A percentile compares a stretch with the other conserved stretches of the same genome.
phyloP scores from a whole-genome alignment of 1,284 basidiomycete genomes.

The Boletus calvinii region DNA sequence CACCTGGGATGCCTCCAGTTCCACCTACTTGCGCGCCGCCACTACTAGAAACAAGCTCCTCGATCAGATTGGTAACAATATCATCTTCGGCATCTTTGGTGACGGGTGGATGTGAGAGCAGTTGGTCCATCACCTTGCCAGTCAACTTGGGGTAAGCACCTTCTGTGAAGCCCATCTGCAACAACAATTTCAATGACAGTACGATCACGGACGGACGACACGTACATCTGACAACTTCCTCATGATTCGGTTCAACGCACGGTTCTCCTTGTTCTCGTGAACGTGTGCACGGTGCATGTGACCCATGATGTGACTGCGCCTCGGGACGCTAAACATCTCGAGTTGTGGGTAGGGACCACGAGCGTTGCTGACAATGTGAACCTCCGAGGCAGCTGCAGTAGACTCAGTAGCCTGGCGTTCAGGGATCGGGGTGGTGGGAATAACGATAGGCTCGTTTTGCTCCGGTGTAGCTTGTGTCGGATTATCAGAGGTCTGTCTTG shows the following conservation, averaged over 20 bases:
- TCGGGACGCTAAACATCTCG: slow-evolving; percentile 55
- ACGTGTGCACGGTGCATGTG: slow-evolving; percentile 27
- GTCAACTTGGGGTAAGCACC: slow-evolving; percentile 51
- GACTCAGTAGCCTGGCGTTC: slow-evolving; percentile 14
- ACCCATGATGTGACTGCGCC: slow-evolving; percentile 39
- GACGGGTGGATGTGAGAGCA: slow-evolving; percentile 43
- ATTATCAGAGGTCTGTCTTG: slow-evolving; percentile 27
- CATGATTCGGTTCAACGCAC: slow-evolving; percentile 45
- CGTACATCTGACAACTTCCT: slow-evolving; percentile 48
- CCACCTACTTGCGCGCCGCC: slow-evolving; percentile 10
- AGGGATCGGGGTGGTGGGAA: slow-evolving; percentile 7
- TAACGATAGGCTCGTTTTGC: not conserved
- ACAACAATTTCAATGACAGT: slow-evolving; percentile 14
- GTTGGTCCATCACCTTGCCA: slow-evolving; percentile 49
- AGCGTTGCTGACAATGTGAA: slow-evolving; percentile 57
- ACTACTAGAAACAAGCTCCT: slow-evolving; percentile 47
- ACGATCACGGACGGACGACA: slow-evolving; percentile 14
- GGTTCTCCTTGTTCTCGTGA: slow-evolving; percentile 36
- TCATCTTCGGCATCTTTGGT: slow-evolving; percentile 58
- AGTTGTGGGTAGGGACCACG: slow-evolving; percentile 57
- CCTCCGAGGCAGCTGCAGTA: slow-evolving; percentile 13
- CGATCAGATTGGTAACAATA: slow-evolving; percentile 61
- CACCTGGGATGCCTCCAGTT: slow-evolving; percentile 39
- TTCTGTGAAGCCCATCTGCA: slow-evolving; percentile 72
- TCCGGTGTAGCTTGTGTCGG: slow-evolving; percentile 12